Percentiles rank a stretch among this genome's conserved stretches.
phyloP scores from a whole-genome alignment of 306 rosid species.

The Cercis canadensis region DNA sequence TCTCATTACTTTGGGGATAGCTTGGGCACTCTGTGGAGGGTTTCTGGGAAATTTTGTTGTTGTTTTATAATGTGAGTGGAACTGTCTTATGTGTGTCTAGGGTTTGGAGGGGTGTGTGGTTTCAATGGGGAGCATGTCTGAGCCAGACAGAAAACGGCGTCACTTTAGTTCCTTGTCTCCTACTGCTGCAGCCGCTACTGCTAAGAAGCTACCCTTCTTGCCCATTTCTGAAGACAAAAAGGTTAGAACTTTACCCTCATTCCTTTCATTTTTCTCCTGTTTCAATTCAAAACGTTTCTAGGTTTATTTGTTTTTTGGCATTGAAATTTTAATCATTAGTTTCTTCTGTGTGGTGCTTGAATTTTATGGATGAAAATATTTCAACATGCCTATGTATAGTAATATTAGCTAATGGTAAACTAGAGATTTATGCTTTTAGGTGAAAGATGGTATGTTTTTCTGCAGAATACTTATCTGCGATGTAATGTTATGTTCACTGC shows the following conservation, averaged over 20 bases:
- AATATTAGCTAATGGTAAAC: background rate
- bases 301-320: background rate
- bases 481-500: background rate
- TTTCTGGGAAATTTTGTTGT: conserved; percentile 2
- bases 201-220: conserved; percentile 74
- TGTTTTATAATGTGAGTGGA: conserved; percentile 58
- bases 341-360: conserved; percentile 27
- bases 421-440: conserved; percentile 1
- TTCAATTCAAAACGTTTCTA: conserved; percentile 12
- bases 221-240: conserved; percentile 86
- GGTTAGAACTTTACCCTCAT: conserved; percentile 50
- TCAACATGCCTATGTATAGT: background rate
- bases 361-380: background rate
- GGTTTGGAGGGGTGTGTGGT: conserved; percentile 53
- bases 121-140: conserved; percentile 95
- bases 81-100: conserved; percentile 51
- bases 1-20: conserved; percentile 25
- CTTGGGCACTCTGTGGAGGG: conserved; percentile 28
- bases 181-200: conserved; percentile 60
- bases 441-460: background rate
- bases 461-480: conserved; percentile 5
- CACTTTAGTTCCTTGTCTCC: conserved; percentile 88
- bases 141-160: conserved; percentile 90
- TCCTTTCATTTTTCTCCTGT: conserved; percentile 18
- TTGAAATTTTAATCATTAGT: background rate